These are phyloP conservation scores for Thermothelomyces thermophilus DNA, from an alignment of 2,329 filamentous ascomycete genomes.

Conservation along the genomic window DNA sequence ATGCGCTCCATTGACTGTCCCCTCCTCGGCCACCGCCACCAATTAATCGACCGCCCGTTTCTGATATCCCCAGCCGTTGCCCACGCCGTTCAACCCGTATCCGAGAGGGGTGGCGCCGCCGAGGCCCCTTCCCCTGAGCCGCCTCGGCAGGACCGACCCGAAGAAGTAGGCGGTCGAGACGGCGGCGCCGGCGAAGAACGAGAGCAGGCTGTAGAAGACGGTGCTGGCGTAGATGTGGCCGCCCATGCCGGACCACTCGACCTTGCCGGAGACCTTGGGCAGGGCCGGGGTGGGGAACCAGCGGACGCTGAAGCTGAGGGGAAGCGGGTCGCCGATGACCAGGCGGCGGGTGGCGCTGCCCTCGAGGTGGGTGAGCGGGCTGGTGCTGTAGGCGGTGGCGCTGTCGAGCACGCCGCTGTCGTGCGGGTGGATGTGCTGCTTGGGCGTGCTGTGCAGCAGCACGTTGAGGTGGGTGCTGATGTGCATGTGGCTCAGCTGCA, in stretches of 20 bases:
- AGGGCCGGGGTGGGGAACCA: slow-evolving; percentile 77
- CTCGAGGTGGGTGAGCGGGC: slow-evolving; percentile 56
- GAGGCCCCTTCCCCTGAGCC: slow-evolving; percentile 44
- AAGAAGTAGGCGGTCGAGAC: slow-evolving; percentile 54
- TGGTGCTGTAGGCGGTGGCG: slow-evolving; percentile 79
- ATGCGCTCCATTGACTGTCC: too few species aligned
- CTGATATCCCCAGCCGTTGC: slow-evolving; percentile 55
- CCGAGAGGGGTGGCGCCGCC: slow-evolving; percentile 54
- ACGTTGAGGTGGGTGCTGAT: slow-evolving; percentile 86
- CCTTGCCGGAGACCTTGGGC: slow-evolving; percentile 58
- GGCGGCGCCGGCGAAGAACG: slow-evolving; percentile 50
- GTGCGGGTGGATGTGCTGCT: slow-evolving; percentile 55
- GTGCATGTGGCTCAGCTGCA: slow-evolving; percentile 85
- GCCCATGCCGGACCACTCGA: slow-evolving; percentile 60
- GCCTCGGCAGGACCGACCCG: slow-evolving; percentile 50
- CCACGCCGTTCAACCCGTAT: slow-evolving; percentile 45
- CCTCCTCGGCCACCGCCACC: neutral
- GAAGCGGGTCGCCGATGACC: slow-evolving; percentile 80
- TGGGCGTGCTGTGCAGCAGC: slow-evolving; percentile 64
- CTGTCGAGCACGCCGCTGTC: slow-evolving; percentile 78
- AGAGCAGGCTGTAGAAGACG: slow-evolving; percentile 54
- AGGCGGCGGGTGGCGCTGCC: slow-evolving; percentile 55
- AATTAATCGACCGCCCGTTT: slow-evolving; percentile 46
- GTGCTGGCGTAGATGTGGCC: slow-evolving; percentile 59
- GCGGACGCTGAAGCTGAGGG: slow-evolving; percentile 70